These are phyloP conservation scores for Litsea cubeba DNA, from an alignment of 164 flowering plant species.

Conservation along the genomic window DNA sequence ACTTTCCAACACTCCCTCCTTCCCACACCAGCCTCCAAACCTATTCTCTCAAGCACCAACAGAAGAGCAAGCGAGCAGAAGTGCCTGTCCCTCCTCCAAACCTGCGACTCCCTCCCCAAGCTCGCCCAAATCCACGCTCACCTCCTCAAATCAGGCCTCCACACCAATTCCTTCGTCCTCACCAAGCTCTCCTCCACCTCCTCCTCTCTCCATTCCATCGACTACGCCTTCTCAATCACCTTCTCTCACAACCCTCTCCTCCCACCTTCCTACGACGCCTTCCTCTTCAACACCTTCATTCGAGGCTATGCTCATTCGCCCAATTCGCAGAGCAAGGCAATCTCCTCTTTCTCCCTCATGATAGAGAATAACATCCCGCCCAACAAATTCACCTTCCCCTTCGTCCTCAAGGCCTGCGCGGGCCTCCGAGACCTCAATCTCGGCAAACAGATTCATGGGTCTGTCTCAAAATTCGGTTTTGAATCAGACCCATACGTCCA, in stretches of 20 bases:
- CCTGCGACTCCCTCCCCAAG: slow-evolving; percentile 15
- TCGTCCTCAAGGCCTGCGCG: slow-evolving; percentile 20
- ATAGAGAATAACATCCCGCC: slow-evolving; percentile 3
- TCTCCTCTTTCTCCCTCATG: slow-evolving; percentile 12
- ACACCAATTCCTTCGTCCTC: slow-evolving; percentile 13
- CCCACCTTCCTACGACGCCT: slow-evolving; percentile 5
- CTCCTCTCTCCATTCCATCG: slow-evolving; percentile 8
- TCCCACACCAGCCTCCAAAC: too few species aligned
- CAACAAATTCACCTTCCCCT: slow-evolving; percentile 22
- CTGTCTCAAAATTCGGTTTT: slow-evolving; percentile 12
- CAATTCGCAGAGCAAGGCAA: not conserved
- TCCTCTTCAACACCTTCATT: slow-evolving; percentile 20
- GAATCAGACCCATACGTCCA: slow-evolving; percentile 8
- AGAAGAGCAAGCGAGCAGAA: slow-evolving; percentile 13
- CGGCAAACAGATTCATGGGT: slow-evolving; percentile 13
- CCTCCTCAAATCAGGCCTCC: slow-evolving; percentile 14
- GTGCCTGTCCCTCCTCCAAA: slow-evolving; percentile 11
- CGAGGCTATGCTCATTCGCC: slow-evolving; percentile 10
- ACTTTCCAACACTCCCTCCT: too few species aligned
- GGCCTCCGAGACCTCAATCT: slow-evolving; percentile 8
- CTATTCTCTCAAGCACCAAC: too few species aligned
- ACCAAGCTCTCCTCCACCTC: slow-evolving; percentile 11
- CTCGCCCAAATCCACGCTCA: slow-evolving; percentile 16
- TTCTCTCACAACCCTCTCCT: not conserved
- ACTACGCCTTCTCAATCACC: slow-evolving; percentile 3